phyloP scores from a whole-genome alignment of 768 basidiomycete genomes.

The Calvatia gigantea region DNA sequence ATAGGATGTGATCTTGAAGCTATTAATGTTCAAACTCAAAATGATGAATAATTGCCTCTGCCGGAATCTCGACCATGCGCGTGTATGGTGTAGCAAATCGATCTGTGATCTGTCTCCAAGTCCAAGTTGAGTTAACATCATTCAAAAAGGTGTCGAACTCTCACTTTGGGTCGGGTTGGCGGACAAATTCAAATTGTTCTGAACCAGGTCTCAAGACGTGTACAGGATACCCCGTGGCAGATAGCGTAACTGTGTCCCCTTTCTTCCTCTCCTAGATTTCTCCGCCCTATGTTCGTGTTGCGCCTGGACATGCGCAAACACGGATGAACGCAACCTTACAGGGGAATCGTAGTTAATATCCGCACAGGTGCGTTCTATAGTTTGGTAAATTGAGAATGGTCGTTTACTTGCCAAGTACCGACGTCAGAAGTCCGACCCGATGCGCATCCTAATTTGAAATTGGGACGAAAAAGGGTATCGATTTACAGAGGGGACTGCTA shows the following conservation, averaged over 20 bases:
- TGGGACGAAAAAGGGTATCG: neutral
- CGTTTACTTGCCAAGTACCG: constrained; percentile 6
- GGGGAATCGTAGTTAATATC: constrained; percentile 10
- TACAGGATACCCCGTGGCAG: constrained; percentile 3
- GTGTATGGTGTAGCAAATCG: constrained; percentile 1
- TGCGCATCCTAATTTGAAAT: neutral
- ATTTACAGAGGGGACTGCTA: neutral
- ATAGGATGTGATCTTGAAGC: constrained; percentile 4
- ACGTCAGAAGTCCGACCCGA: constrained; percentile 9
- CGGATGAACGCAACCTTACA: constrained; percentile 7
- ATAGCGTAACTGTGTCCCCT: constrained; percentile 3
- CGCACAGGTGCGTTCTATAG: constrained; percentile 8
- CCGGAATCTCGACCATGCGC: constrained; percentile 9
- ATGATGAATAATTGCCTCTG: constrained; percentile 3
- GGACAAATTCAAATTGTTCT: neutral
- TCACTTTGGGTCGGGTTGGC: neutral
- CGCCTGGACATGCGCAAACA: constrained; percentile 9
- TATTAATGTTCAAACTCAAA: constrained; percentile 4
- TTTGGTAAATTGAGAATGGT: constrained; percentile 8
- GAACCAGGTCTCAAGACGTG: neutral
- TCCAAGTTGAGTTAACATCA: neutral
- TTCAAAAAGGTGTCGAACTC: neutral
- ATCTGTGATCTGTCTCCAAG: constrained; percentile 10
- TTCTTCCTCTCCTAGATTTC: constrained; percentile 5
- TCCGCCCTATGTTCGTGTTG: constrained; percentile 3